These are phyloP conservation scores for Canariomyces notabilis DNA, from an alignment of 2,329 filamentous ascomycete species.

Conservation along the genomic window DNA sequence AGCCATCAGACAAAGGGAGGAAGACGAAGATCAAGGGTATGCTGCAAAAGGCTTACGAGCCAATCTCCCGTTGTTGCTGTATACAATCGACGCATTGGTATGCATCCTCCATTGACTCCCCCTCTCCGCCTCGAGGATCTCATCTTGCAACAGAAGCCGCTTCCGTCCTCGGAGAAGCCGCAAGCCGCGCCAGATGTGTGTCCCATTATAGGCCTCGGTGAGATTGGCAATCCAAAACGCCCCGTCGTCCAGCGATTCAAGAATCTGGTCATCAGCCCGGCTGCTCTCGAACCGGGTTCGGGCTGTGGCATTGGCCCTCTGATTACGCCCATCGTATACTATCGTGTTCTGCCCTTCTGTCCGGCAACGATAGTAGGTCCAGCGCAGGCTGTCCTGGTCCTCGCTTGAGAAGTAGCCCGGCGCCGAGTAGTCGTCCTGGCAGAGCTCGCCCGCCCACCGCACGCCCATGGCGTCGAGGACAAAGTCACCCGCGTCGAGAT, in stretches of 20 bases:
- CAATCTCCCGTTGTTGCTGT: conserved; percentile 1
- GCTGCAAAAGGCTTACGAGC: conserved; percentile 1
- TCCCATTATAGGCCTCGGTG: background rate
- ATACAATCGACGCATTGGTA: conserved; percentile 1
- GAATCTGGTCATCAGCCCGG: too few relatives aligned
- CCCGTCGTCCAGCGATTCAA: background rate
- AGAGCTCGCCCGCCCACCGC: conserved; percentile 3
- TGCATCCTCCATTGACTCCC: conserved; percentile 8
- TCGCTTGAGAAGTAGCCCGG: conserved; percentile 6
- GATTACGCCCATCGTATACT: background rate
- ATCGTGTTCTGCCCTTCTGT: conserved; percentile 4
- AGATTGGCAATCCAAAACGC: conserved; percentile 1
- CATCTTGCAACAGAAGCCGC: conserved; percentile 3
- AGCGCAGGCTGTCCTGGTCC: background rate
- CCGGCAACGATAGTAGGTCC: conserved; percentile 6
- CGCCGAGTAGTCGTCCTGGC: conserved; percentile 4
- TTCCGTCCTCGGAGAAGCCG: background rate
- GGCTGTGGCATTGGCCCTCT: background rate
- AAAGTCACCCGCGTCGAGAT: conserved; percentile 7
- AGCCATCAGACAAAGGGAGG: too few relatives aligned
- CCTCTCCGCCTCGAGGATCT: background rate
- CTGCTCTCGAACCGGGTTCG: background rate
- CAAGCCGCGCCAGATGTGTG: background rate
- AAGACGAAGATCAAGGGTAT: too few relatives aligned
- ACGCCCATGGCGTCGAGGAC: conserved; percentile 6